A percentile compares a stretch with the other conserved stretches of the same genome.
phyloP scores from a whole-genome alignment of 2,329 filamentous ascomycete species.

The Purpureocillium lavendulum region DNA sequence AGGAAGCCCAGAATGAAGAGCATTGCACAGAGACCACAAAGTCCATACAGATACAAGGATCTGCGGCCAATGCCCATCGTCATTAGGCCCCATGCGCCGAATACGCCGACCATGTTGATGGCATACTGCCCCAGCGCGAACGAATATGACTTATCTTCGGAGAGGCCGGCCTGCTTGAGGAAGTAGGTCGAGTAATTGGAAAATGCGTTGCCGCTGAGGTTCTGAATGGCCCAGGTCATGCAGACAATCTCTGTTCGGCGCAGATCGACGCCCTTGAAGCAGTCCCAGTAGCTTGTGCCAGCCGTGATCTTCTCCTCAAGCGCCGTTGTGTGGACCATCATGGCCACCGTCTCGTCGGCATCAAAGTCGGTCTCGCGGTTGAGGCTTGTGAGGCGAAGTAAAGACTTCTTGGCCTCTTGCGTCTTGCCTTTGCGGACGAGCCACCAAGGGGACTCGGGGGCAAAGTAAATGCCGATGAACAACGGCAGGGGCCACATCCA shows the following conservation, averaged over 20 bases:
- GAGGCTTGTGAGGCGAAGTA: conserved; percentile 56
- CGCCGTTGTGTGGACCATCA: conserved; percentile 87
- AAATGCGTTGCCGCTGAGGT: conserved; percentile 54
- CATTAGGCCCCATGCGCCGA: conserved; percentile 78
- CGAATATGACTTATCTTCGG: conserved; percentile 42
- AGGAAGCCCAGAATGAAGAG: conserved; percentile 79
- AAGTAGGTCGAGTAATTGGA: conserved; percentile 60
- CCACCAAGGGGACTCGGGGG: conserved; percentile 68
- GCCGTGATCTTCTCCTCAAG: conserved; percentile 68
- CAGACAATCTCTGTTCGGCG: conserved; percentile 67
- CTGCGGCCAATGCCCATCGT: conserved; percentile 66
- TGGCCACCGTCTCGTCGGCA: conserved; percentile 75
- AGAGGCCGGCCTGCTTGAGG: conserved; percentile 49
- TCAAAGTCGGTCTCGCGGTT: conserved; percentile 64
- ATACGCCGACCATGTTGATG: conserved; percentile 72
- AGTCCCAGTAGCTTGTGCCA: conserved; percentile 71
- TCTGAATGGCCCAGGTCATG: conserved; percentile 57
- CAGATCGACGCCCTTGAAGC: conserved; percentile 71
- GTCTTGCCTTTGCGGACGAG: conserved; percentile 58
- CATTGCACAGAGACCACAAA: conserved; percentile 66
- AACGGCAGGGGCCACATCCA: conserved; percentile 72
- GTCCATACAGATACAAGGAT: conserved; percentile 66
- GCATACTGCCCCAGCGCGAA: conserved; percentile 58
- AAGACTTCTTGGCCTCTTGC: conserved; percentile 57
- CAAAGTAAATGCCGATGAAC: conserved; percentile 56